These are phyloP conservation scores for Neonectria sp. DNA, from an alignment of 2,329 filamentous ascomycete genomes.

Conservation along the genomic window DNA sequence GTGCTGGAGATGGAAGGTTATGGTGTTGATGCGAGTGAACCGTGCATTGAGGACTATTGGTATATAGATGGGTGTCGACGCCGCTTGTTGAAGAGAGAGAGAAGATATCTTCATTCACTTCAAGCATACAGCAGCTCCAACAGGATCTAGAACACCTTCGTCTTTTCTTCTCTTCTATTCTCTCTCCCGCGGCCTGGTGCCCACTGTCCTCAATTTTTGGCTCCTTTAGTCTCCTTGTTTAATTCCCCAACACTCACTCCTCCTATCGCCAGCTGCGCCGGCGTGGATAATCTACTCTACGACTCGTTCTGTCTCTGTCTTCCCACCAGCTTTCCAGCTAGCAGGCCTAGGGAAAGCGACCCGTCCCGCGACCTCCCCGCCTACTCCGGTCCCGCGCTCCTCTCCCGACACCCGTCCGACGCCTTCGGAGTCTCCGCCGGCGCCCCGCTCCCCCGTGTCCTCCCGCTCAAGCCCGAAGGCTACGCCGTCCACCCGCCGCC, in stretches of 20 bases:
- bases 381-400: conserved; percentile 37
- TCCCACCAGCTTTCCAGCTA: conserved; percentile 37
- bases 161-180: conserved; percentile 19
- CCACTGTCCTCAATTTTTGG: conserved; percentile 4
- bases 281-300: conserved; percentile 40
- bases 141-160: conserved; percentile 6
- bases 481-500: conserved; percentile 38
- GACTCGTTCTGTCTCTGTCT: conserved; percentile 39
- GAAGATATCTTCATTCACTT: conserved; percentile 24
- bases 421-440: conserved; percentile 35
- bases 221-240: not conserved
- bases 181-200: conserved; percentile 24
- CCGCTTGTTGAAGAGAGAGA: conserved; percentile 10
- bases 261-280: conserved; percentile 34
- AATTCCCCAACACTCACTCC: conserved; percentile 12
- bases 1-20: not conserved
- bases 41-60: conserved; percentile 16
- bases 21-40: not conserved
- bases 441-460: conserved; percentile 35
- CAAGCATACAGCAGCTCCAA: conserved; percentile 22
- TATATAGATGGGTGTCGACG: conserved; percentile 33
- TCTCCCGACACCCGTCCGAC: conserved; percentile 22
- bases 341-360: conserved; percentile 36
- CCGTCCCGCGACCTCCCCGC: conserved; percentile 30
- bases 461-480: conserved; percentile 37